Base-by-base conservation (phyloP, 805 yeast species). In the Starmerella stigmatis region DNA sequence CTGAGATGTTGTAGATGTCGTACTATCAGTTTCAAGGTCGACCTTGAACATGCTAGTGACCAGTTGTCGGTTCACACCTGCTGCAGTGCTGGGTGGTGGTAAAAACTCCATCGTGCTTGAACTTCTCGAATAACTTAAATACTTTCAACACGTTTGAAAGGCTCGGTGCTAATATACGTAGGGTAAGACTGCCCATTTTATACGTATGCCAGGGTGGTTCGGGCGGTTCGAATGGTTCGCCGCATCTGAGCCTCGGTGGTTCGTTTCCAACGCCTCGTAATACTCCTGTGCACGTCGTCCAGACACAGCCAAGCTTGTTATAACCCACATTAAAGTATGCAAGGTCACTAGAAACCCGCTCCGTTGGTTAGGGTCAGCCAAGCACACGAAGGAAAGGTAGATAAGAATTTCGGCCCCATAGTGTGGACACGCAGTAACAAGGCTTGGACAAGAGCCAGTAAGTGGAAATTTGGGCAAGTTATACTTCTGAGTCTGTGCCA, bases 321-420 rank as follows among this genome's bases (percentile, higher is more conserved):
- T 23, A 13, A 64, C 63, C 68, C 68, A 65, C 15, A 54, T 38
- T 3, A 55, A 32, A 7, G 60, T 48, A 8, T 48, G 39, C 41
- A 51, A 35, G 8, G 50, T 42, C 4, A 56, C 52, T 11, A 43
- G 26, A 11, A 43, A 25, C 15, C 47, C 49, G n/a, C 43, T 31
- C 20, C 17, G 16, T 10, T 21, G 7, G 6, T 27, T 40, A 9
- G 45, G 31, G 8, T 57, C 51, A 5, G 54, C 42, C 10, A 57
- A 34, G 6, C 48, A 9, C 17, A 48, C 48, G 0, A 62, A 28
- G 0, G 65, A 48, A 0, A 64, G 23, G 51, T 80, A 80, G 13
- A 79, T 65, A 21, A 66, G 35, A 5, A 76, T 60, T 56, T 80
- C 88, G 52, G 75, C 76, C 7, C 73, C 61, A 52, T 79, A 80